Percentiles rank a stretch among this genome's conserved stretches.
phyloP scores from a whole-genome alignment of 2,329 filamentous ascomycete genomes.

The Fusarium keratoplasticum region DNA sequence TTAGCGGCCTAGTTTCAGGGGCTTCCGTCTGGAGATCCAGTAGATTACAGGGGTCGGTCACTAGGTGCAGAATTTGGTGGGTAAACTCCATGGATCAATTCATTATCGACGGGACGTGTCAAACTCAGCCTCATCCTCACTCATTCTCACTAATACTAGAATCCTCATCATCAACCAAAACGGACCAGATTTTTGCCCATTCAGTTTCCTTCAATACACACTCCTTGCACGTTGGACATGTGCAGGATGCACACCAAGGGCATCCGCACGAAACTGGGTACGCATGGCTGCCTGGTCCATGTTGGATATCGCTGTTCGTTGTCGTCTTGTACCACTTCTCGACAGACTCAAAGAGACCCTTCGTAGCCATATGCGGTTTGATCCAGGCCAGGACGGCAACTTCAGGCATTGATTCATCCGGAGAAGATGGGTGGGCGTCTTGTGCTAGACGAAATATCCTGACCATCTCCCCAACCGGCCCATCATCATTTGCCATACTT shows the following conservation, averaged over 20 bases:
- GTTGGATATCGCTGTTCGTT: neutral
- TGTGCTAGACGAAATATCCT: neutral
- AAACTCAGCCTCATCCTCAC: neutral
- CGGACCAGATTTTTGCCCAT: too few species aligned
- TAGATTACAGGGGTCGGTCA: slow-evolving; percentile 2
- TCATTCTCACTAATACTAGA: too few species aligned
- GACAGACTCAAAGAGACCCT: neutral
- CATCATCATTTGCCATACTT: neutral
- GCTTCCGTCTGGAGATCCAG: neutral
- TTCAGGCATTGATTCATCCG: neutral
- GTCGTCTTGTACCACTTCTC: neutral
- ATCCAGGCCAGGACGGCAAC: neutral
- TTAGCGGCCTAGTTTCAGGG: slow-evolving; percentile 8
- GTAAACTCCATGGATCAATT: neutral
- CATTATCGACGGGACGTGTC: neutral
- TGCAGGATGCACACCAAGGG: neutral
- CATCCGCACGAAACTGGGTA: neutral
- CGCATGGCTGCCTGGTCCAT: neutral
- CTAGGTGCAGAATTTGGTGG: neutral
- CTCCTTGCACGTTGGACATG: neutral
- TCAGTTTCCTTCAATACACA: neutral
- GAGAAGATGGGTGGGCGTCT: neutral
- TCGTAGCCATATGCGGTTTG: neutral
- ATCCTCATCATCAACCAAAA: neutral
- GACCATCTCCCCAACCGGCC: neutral